phyloP scores from a whole-genome alignment of 2,329 filamentous ascomycete genomes.

The Fusarium irregulare region DNA sequence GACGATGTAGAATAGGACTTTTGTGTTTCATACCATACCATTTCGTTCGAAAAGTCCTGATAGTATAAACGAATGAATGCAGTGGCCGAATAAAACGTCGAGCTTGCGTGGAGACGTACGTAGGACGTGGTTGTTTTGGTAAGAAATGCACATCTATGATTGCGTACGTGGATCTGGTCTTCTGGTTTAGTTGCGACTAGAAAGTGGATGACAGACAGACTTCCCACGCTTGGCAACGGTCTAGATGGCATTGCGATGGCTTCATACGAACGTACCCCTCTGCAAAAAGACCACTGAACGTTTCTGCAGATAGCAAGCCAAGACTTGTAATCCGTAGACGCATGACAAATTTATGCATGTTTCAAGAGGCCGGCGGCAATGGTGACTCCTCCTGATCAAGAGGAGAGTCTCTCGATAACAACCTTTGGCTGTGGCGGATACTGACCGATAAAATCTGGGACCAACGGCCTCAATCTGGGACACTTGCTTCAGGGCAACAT shows the following conservation, averaged over 20 bases:
- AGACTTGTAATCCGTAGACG: constrained; percentile 1
- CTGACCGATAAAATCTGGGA: constrained; percentile 26
- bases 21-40: not conserved
- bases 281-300: not conserved
- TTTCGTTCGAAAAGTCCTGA: not conserved
- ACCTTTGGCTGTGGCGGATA: constrained; percentile 15
- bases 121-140: constrained; percentile 10
- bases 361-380: constrained; percentile 28
- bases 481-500: constrained; percentile 23
- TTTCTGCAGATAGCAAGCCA: constrained; percentile 26
- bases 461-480: constrained; percentile 27
- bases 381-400: constrained; percentile 21
- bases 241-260: constrained; percentile 15
- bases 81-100: constrained; percentile 37
- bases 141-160: constrained; percentile 19
- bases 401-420: not conserved
- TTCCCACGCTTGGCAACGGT: constrained; percentile 12
- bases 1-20: constrained; percentile 7
- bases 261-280: constrained; percentile 9
- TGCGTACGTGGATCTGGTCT: constrained; percentile 15
- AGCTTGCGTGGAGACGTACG: constrained; percentile 43
- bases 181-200: constrained; percentile 1
- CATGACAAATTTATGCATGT: constrained; percentile 21
- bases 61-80: constrained; percentile 5
- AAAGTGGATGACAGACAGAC: not conserved